Evolutionary conservation across 345 rosid species (phyloP).

Genomic region (Pistacia atlantica): DNA sequence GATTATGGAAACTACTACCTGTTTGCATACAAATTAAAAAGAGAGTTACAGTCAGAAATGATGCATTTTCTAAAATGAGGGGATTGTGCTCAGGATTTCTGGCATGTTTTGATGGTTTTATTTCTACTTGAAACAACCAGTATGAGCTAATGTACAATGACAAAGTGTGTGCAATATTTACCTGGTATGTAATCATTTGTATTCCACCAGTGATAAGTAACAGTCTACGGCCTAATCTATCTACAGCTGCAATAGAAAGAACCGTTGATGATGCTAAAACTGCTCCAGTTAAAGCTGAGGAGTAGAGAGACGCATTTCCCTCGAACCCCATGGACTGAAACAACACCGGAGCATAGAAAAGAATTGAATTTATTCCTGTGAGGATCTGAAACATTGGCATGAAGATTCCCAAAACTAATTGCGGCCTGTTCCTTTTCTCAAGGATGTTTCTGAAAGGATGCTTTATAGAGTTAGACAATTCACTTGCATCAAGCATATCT

Average conservation of each 20-base stretch:
- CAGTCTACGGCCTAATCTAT: slow-evolving; percentile 67
- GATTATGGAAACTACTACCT: slow-evolving; percentile 70
- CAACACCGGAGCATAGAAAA: slow-evolving; percentile 91
- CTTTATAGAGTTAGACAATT: slow-evolving; percentile 77
- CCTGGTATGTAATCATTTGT: slow-evolving; percentile 84
- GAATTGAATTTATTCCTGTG: slow-evolving; percentile 90
- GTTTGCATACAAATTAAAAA: slow-evolving; percentile 17
- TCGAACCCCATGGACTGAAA: slow-evolving; percentile 91
- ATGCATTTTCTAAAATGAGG: background rate
- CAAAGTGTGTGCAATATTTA: slow-evolving; percentile 19
- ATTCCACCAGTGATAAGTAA: slow-evolving; percentile 89
- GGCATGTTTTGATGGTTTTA: background rate
- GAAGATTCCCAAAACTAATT: slow-evolving; percentile 75
- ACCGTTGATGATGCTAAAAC: slow-evolving; percentile 83
- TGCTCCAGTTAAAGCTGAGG: slow-evolving; percentile 95
- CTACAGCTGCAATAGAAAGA: slow-evolving; percentile 77
- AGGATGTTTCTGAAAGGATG: slow-evolving; percentile 89
- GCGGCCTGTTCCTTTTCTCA: slow-evolving; percentile 71
- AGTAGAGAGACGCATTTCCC: slow-evolving; percentile 75
- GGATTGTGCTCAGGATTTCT: background rate
- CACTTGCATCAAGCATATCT: slow-evolving; percentile 89
- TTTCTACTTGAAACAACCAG: background rate
- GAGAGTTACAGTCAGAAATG: background rate
- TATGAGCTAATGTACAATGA: background rate
- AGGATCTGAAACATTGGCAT: slow-evolving; percentile 91